Evolutionary conservation across 768 basidiomycete genomes (phyloP).

Genomic region (Pholiota molesta): DNA sequence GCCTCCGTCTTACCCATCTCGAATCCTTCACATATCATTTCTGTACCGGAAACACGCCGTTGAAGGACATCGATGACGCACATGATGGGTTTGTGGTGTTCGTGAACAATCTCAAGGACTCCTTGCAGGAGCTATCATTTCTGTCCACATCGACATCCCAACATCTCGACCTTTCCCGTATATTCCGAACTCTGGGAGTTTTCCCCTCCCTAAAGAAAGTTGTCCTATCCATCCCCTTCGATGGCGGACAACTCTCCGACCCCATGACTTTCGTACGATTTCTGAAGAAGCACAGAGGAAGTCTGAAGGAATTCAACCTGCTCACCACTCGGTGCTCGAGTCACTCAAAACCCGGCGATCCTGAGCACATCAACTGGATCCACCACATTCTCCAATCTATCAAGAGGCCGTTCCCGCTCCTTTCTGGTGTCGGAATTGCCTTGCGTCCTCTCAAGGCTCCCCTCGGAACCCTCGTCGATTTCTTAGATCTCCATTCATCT

Average conservation of each 20-base stretch:
- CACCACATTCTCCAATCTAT: conserved; percentile 36
- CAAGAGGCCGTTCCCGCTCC: conserved; percentile 30
- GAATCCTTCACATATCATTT: conserved; percentile 38
- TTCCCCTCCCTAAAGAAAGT: conserved; percentile 43
- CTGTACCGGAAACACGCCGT: conserved; percentile 31
- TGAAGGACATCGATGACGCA: conserved; percentile 32
- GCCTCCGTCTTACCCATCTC: conserved; percentile 36
- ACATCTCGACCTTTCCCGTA: conserved; percentile 40
- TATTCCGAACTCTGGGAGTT: conserved; percentile 39
- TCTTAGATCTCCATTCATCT: conserved; percentile 31
- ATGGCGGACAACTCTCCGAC: conserved; percentile 43
- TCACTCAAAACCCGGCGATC: conserved; percentile 22
- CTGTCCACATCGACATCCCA: conserved; percentile 37
- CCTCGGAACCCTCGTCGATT: conserved; percentile 28
- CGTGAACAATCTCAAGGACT: conserved; percentile 41
- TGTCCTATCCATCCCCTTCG: conserved; percentile 45
- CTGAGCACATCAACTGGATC: conserved; percentile 43
- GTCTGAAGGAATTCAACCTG: conserved; percentile 39
- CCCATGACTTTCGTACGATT: conserved; percentile 35
- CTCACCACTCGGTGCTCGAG: conserved; percentile 29
- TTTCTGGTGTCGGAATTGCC: conserved; percentile 36
- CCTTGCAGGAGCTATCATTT: conserved; percentile 40
- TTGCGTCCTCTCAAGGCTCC: conserved; percentile 42
- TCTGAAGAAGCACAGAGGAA: conserved; percentile 35
- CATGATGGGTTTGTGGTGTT: conserved; percentile 49